These are phyloP conservation scores for Erysimum cheiranthoides DNA, from an alignment of 345 rosid genomes.

Conservation along the genomic window DNA sequence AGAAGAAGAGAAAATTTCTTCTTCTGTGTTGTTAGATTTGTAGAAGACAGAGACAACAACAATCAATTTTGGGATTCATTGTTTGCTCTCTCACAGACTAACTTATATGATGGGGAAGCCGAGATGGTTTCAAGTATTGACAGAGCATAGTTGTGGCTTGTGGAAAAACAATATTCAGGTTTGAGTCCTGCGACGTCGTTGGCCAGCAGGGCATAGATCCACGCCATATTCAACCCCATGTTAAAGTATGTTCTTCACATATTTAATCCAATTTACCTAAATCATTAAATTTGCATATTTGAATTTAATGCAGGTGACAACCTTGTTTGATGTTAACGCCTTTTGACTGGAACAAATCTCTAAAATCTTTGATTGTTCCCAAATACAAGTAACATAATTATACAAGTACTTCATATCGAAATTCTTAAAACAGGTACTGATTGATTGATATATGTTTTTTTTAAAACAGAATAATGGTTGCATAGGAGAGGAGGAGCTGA, in stretches of 20 bases:
- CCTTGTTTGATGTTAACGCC: neutral
- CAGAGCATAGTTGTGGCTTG: neutral
- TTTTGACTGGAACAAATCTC: neutral
- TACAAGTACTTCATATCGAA: too few species aligned
- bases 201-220: neutral
- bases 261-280: neutral
- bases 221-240: neutral
- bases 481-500: neutral
- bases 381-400: neutral
- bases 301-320: neutral
- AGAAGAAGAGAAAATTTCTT: too few species aligned
- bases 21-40: too few species aligned
- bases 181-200: neutral
- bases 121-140: neutral
- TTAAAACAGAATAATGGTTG: neutral
- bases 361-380: neutral
- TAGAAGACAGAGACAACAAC: too few species aligned
- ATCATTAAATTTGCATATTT: neutral
- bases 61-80: too few species aligned
- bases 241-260: neutral
- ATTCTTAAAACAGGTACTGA: too few species aligned
- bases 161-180: neutral
- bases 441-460: too few species aligned
- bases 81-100: too few species aligned
- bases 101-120: neutral